phyloP scores from a whole-genome alignment of 345 rosid species.

The Trapa bicornis region DNA sequence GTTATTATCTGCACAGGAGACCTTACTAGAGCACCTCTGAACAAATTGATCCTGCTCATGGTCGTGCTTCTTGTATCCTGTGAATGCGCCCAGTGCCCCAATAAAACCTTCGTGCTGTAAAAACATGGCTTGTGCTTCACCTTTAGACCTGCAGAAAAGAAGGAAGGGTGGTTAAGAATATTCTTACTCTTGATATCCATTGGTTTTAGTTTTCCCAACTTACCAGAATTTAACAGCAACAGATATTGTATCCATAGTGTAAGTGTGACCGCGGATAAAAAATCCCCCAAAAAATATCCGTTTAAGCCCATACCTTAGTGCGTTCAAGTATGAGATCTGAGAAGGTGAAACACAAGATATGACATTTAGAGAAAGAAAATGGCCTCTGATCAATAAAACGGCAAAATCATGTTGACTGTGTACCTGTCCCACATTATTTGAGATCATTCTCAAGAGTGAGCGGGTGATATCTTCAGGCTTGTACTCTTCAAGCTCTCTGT shows the following conservation, averaged over 20 bases:
- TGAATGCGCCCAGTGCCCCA: slow-evolving; percentile 73
- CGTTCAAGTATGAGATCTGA: slow-evolving; percentile 73
- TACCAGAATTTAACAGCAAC: slow-evolving; percentile 76
- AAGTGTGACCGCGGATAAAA: slow-evolving; percentile 60
- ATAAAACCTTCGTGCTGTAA: slow-evolving; percentile 79
- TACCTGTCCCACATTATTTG: slow-evolving; percentile 80
- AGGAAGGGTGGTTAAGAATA: neutral
- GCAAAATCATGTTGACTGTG: slow-evolving; percentile 1
- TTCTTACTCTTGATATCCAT: neutral
- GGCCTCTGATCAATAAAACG: neutral
- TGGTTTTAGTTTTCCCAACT: neutral
- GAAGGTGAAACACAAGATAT: neutral
- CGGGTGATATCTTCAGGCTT: slow-evolving; percentile 60
- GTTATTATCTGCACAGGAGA: slow-evolving; percentile 13
- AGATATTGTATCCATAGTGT: slow-evolving; percentile 74
- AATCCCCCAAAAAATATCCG: slow-evolving; percentile 72
- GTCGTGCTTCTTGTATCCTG: slow-evolving; percentile 31
- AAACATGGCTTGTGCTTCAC: slow-evolving; percentile 83
- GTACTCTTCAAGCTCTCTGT: slow-evolving; percentile 65
- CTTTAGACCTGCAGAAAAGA: slow-evolving; percentile 52
- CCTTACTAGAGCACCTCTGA: slow-evolving; percentile 5
- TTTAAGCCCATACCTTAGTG: slow-evolving; percentile 74
- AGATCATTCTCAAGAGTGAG: slow-evolving; percentile 74
- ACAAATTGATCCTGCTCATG: slow-evolving; percentile 14
- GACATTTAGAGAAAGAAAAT: neutral